Evolutionary conservation across 192 early-diverging fungal species (phyloP).

Genomic region (Spinellus fusiger): DNA sequence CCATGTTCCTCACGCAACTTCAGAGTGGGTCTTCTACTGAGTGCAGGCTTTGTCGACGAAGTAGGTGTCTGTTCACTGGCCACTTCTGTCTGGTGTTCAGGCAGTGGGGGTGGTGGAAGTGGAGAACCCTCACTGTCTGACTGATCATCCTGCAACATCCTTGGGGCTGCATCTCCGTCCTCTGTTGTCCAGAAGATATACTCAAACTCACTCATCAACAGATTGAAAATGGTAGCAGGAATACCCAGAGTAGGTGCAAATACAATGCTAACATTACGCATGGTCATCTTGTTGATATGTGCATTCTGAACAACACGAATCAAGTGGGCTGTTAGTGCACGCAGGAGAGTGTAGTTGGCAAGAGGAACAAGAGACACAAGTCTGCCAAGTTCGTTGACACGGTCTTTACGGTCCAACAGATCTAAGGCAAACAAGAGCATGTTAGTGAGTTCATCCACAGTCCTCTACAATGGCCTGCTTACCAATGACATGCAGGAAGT

Average conservation of each 20-base stretch:
- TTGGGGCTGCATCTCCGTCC: conserved; percentile 49
- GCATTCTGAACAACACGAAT: conserved; percentile 81
- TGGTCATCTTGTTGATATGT: conserved; percentile 89
- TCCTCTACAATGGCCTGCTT: background rate
- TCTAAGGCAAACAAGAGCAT: conserved; percentile 50
- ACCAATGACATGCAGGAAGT: conserved; percentile 81
- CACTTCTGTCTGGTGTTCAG: conserved; percentile 10
- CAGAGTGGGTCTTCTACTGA: conserved; percentile 15
- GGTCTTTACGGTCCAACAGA: conserved; percentile 69
- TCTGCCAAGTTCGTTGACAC: conserved; percentile 75
- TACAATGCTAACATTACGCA: conserved; percentile 93
- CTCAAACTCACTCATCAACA: conserved; percentile 88
- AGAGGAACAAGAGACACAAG: conserved; percentile 75
- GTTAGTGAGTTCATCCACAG: too few species aligned
- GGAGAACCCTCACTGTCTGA: background rate
- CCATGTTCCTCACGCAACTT: conserved; percentile 21
- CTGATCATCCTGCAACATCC: conserved; percentile 13
- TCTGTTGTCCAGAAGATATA: conserved; percentile 76
- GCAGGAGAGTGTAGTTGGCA: conserved; percentile 86
- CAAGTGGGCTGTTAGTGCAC: conserved; percentile 83
- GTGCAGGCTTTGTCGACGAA: background rate
- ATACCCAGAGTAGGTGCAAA: conserved; percentile 93
- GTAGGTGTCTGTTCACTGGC: background rate
- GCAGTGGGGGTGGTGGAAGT: conserved; percentile 7
- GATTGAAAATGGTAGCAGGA: conserved; percentile 86